Evolutionary conservation across 2,329 filamentous ascomycete genomes (phyloP), one percentile per base, ranked within the genome.

Genomic region (Sporothrix mexicana): DNA sequence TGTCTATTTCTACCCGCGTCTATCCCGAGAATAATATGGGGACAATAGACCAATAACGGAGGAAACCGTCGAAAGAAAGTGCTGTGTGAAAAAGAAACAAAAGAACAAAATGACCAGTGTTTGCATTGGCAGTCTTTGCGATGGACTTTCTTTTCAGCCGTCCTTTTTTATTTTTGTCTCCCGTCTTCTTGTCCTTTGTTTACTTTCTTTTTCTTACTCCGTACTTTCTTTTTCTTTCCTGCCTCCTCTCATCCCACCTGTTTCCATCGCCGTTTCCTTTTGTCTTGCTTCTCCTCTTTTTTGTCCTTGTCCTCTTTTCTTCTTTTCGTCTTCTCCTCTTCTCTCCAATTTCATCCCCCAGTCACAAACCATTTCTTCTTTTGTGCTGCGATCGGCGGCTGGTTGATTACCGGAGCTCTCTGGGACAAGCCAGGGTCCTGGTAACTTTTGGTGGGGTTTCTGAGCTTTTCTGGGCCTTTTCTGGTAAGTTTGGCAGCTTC

Each of bases 1-100:
- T 68, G 47, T 68, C 64, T 53, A 51, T 68, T 68, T 41, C 66
- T 68, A 12, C 25, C 66, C 47, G 47, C 47, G 17, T 68, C 66
- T 68, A 13, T 20, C 25, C 30, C 47, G 47, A 68, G 6, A 67
- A 23, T 25, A 47, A 12, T 45, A 64, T 64, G 36, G 61, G 41
- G 59, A 62, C 4, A 62, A 62, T n/a, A 51, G 2, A 5, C 47
- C 15, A 51, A 51, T 17, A 51, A 23, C 9, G n/a, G 12, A n/a
- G n/a, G 20, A n/a, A 55, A 8, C 0, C 9, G 41, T 30, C n/a
- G 30, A 5, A 5, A 30, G 30, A 30, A 30, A 5, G 30, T 30
- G 30, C 30, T 30, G 30, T 30, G 30, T 30, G 30, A 30, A 64
- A 64, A 43, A 30, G 8, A n/a, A 20, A n/a, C 17, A 23, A 61